phyloP scores from a whole-genome alignment of 441 rosid species.

The Raphanus hybrid region DNA sequence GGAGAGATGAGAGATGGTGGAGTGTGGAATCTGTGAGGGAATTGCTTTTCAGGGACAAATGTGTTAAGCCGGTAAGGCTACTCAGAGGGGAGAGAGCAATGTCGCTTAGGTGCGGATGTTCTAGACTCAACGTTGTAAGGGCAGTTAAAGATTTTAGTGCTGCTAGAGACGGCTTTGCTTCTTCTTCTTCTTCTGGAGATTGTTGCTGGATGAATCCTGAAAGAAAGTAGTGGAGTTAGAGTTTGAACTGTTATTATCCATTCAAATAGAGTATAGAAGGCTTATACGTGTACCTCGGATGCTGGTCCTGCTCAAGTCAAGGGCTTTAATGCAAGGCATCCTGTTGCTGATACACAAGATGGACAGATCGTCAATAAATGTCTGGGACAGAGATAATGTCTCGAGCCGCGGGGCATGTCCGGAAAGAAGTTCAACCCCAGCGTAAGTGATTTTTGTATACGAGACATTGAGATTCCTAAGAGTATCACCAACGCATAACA shows the following conservation, averaged over 20 bases:
- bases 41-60: constrained; percentile 62
- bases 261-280: constrained; percentile 3
- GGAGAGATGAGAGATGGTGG: constrained; percentile 60
- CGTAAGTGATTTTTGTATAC: constrained; percentile 71
- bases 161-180: constrained; percentile 49
- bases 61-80: constrained; percentile 54
- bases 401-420: constrained; percentile 74
- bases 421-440: constrained; percentile 65
- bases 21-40: constrained; percentile 74
- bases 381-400: constrained; percentile 60
- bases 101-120: constrained; percentile 67
- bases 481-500: constrained; percentile 63
- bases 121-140: constrained; percentile 74
- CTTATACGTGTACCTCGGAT: constrained; percentile 59
- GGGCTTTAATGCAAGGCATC: constrained; percentile 64
- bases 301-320: constrained; percentile 80
- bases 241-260: neutral
- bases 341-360: constrained; percentile 54
- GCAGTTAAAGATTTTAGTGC: constrained; percentile 56
- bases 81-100: constrained; percentile 56
- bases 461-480: constrained; percentile 71
- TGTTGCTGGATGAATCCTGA: constrained; percentile 63
- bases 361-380: constrained; percentile 66
- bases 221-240: constrained; percentile 7
- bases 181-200: constrained; percentile 39